Conservation (phyloP, 164 flowering plant species). For the grape (Vitis vinifera) region DNA sequence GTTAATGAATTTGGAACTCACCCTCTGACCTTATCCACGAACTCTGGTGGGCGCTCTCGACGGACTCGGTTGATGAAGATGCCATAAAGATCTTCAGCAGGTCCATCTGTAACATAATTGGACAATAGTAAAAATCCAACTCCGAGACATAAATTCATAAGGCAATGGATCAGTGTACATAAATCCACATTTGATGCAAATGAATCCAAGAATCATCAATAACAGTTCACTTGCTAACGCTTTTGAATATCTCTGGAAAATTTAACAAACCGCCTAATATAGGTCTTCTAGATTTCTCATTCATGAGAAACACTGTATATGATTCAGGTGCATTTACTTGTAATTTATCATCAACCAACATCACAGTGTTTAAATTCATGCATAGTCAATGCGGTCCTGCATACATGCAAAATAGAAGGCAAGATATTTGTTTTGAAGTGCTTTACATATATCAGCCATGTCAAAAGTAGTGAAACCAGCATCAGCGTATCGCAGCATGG, state of each 20-base stretch:
- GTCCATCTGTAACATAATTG: constrained; percentile 71
- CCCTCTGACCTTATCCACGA: constrained; percentile 80
- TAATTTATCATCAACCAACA: no score
- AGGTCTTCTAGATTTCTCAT: no score
- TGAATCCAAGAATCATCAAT: no score
- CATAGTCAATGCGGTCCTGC: no score
- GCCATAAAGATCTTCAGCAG: constrained; percentile 98
- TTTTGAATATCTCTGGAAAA: no score
- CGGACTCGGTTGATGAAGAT: constrained; percentile 90
- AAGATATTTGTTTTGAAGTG: not conserved
- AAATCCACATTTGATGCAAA: no score
- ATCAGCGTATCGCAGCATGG: constrained; percentile 72
- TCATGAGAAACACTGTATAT: no score
- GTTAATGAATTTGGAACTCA: constrained; percentile 31
- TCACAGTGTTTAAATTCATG: no score
- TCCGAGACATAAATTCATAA: not conserved
- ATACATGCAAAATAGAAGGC: no score
- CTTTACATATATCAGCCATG: constrained; percentile 75
- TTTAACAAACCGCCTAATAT: no score
- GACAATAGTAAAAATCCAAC: not conserved
- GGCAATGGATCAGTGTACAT: not conserved
- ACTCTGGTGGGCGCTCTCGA: constrained; percentile 86
- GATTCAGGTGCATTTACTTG: no score
- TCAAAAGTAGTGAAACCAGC: constrained; percentile 72
- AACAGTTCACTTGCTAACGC: no score